Base-by-base conservation (phyloP, 306 rosid species). In the Acacia confusa region DNA sequence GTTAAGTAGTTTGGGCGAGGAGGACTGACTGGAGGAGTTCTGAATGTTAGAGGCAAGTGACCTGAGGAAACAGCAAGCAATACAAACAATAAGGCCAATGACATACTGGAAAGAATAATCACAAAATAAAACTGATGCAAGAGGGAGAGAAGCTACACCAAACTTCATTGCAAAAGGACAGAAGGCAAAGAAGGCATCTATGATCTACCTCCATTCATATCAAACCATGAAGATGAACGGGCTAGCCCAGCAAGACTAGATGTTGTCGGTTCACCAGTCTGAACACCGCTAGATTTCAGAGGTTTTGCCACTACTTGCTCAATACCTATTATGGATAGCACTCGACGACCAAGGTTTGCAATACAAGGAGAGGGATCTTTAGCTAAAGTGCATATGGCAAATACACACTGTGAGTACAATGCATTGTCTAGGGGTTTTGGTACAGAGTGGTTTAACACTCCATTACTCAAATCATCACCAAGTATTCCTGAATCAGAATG, bases 1-100 rank as follows among this genome's bases (percentile, higher is more conserved):
- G 96, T 78, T 64, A 96, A 78, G 86, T 91, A 92, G 85, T 86
- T 94, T 73, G 94, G 85, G 75, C 97, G 92, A 77, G 99, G 98
- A 84, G 99, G 99, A 82, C 99, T 96, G 78, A 96, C 99, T 55
- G 99, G 98, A 78, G 99, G 98, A 78, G 99, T 96, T 88, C 97
- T 97, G 85, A 93, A 95, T 71, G 95, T 88, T 65, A 92, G 85
- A 52, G 99, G 92, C 85, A 89, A 80, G 80, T 90, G 98, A 83
- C 98, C 99, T 96, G 89, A 77, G 52, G 84, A 74, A 79, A 85
- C 68, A 85, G 72, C 32, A 47, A 25, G n/a, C 53, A 72, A 72
- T 32, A 43, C 43, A 41, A 76, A 52, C 58, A 75, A 63, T 67
- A 75, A 63, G 58, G 25, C 70, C 61, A 57, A 76, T 43, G 76